Base-by-base conservation (phyloP, 495 filamentous ascomycete genomes). In the Hyaloscypha variabilis region DNA sequence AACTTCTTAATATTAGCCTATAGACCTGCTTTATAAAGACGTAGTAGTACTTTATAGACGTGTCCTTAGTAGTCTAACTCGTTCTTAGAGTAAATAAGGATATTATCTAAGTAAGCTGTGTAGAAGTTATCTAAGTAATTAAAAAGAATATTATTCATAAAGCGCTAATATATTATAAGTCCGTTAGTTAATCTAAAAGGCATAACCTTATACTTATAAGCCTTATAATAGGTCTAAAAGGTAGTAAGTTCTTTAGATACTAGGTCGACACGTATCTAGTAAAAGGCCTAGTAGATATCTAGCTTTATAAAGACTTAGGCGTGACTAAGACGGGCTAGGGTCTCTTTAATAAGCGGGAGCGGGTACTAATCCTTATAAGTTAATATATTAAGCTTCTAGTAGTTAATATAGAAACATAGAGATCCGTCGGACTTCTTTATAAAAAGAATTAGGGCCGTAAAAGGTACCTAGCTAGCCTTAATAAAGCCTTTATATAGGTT, bases 351-450 rank as follows among this genome's bases (percentile, higher is more conserved):
- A 8, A 82, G 49, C 0, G 78, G 81, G 0, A 85, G 49, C 0
- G 78, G 77, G 56, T 83, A 82, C 1, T 69, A 34, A n/a, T n/a
- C n/a, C n/a, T n/a, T n/a, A n/a, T n/a, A n/a, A n/a, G n/a, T n/a
- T n/a, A n/a, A n/a, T n/a, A 29, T 52, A 60, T 86, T 86, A 0
- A 85, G 54, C 10, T 66, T 69, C 6, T 71, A 62, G 57, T 82
- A 86, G 56, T 86, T 74, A 0, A 84, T 67, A 72, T 75, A 85
- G 39, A 88, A 66, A 0, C 73, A 58, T 0, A 83, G 73, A 67
- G 82, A 70, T 23, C 71, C 42, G 42, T 59, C 25, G 13, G 29
- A 19, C 24, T 61, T 61, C 36, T 61, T 61, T 14, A 49, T 51
- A 51, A 51, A 61, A 24, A 61, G 58, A 8, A 59, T 24, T 59